Evolutionary conservation across 768 basidiomycete genomes (phyloP).

Genomic region (Lentinus brumalis): DNA sequence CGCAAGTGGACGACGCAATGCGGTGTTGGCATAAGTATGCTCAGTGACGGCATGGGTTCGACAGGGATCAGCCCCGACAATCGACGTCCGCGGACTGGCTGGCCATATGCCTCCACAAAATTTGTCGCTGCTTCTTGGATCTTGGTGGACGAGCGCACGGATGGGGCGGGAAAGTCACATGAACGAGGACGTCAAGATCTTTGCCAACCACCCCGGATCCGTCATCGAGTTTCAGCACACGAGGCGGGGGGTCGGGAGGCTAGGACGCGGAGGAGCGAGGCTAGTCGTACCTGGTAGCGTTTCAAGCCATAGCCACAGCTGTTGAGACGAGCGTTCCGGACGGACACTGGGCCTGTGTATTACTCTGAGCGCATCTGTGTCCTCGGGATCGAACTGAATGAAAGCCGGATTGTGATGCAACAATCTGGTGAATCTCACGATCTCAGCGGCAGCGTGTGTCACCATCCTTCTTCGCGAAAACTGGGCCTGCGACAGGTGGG

Average conservation of each 20-base stretch:
- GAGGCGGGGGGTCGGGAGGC: no score
- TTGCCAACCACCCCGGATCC: no score
- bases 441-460: not conserved
- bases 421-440: conserved; percentile 3
- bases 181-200: not conserved
- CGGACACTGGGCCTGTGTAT: no score
- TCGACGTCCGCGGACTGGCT: no score
- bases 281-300: no score
- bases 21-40: conserved; percentile 5
- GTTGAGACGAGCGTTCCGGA: no score
- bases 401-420: not conserved
- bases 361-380: no score
- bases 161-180: not conserved
- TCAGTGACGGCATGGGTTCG: not conserved
- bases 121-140: not conserved
- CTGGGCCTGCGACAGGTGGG: not conserved
- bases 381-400: not conserved
- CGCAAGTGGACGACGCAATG: conserved; percentile 1
- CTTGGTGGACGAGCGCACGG: not conserved
- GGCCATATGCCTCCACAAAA: not conserved
- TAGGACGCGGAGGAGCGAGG: no score
- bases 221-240: no score
- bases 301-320: no score
- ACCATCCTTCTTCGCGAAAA: not conserved
- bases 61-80: not conserved